These are phyloP conservation scores for Geranium rotundifolium DNA, from an alignment of 345 rosid species.

Conservation along the genomic window DNA sequence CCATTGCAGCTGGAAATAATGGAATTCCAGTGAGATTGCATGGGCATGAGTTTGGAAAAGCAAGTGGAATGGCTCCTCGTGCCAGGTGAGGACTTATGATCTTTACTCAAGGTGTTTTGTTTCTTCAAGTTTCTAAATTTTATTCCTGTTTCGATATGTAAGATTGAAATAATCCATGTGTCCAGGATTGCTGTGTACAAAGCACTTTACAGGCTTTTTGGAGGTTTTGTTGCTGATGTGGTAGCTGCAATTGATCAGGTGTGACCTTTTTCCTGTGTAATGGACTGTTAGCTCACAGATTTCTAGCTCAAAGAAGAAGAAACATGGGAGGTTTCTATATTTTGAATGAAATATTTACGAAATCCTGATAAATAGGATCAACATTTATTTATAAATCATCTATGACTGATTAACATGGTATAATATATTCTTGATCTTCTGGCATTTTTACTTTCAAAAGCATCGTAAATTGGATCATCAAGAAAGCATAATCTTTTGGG, in stretches of 20 bases:
- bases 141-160: slow-evolving; percentile 4
- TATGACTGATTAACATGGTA: neutral
- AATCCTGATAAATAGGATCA: too few species aligned
- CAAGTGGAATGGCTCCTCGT: slow-evolving; percentile 99
- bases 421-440: neutral
- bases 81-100: slow-evolving; percentile 50
- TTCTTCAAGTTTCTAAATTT: neutral
- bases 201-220: slow-evolving; percentile 90
- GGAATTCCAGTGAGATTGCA: slow-evolving; percentile 87
- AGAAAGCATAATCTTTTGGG: neutral
- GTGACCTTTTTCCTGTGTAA: neutral
- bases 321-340: too few species aligned
- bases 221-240: slow-evolving; percentile 97
- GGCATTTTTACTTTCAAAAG: neutral
- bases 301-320: too few species aligned
- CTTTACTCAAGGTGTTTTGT: neutral
- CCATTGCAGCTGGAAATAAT: slow-evolving; percentile 98
- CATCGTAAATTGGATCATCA: neutral
- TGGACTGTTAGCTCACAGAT: too few species aligned
- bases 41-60: slow-evolving; percentile 95
- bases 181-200: slow-evolving; percentile 88
- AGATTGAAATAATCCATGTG: slow-evolving; percentile 7
- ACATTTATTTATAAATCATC: neutral
- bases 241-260: slow-evolving; percentile 99
- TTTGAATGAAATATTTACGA: too few species aligned